Evolutionary conservation across 352 stramenopile species (phyloP), one percentile per base, ranked within the genome.

Genomic region (Phytopythium chamaehyphon): DNA sequence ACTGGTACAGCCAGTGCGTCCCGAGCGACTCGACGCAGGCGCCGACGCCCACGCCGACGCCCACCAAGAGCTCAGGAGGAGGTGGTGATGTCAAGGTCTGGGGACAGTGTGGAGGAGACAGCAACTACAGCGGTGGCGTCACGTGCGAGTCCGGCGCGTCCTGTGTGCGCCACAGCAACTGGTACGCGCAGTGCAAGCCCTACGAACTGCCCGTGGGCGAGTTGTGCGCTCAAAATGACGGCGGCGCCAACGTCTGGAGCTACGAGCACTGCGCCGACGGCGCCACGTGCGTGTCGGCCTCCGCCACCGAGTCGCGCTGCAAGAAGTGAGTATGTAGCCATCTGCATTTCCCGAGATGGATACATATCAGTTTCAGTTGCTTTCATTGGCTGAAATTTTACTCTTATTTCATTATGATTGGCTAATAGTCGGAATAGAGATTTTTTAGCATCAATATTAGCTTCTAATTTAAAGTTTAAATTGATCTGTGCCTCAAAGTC

Each of bases 131-230:
- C 9, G 56, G 56, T 22, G 23, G 37, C 15, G 59, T 54, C 4
- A 43, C 31, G 7, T 73, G 57, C 49, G 54, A 47, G 2, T 40
- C 59, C 22, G 64, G 51, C 8, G 21, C 63, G 21, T 44, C 58
- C 23, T 73, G 61, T 33, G 40, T 55, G 18, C 55, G 60, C 39
- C 59, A 56, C 46, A 59, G 57, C 33, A 53, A 69, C 49, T 69
- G 48, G 47, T 73, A 67, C 57, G 55, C 49, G 21, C 64, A 73
- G 45, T 69, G 64, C 49, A 56, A 63, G 56, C 56, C 56, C 24
- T 21, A 40, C 19, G 21, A 39, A 19, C 37, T 63, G 19, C 49
- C 49, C 16, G 37, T 38, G 11, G 56, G 56, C 18, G 56, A 63
- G 12, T 19, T 63, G 24, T 63, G 56, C 31, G 56, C 42, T 8